Base-by-base conservation (phyloP, 2,329 filamentous ascomycete species). In the Dactylonectria estremocensis region DNA sequence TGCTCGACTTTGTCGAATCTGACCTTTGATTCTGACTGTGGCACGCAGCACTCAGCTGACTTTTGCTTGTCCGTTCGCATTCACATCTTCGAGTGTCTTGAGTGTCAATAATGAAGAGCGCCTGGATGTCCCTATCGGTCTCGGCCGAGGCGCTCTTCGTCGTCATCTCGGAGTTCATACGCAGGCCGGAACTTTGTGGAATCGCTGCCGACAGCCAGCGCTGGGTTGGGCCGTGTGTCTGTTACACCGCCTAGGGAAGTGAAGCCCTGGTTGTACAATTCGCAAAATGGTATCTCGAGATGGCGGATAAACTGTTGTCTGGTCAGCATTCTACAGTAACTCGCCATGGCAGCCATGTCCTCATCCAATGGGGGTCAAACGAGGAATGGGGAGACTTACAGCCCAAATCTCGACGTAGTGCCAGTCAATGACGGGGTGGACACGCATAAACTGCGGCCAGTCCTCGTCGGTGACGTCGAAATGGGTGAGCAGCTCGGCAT, bases 381-480 rank as follows among this genome's bases (percentile, higher is more conserved):
- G 49, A 31, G 35, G 16, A 13, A 9, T 5, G 28, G 52, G n/a
- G 35, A n/a, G 49, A 86, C 93, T 85, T 77, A 97, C 95, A 18
- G 91, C 90, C 96, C 96, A 98, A 61, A 98, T 95, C 80, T 98
- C 95, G 11, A 90, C 78, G 67, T 70, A 97, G 80, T 96, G 94
- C 96, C 96, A 99, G 81, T 99, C 96, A 77, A 99, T 95, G 10
- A 99, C 93, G 0, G 96, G 95, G 81, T 99, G 95, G 67, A 98
- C 87, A 66, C 96, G 90, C 91, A 98, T 95, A 77, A 98, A 97
- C 49, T 87, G 84, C 40, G 96, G 96, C 96, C 96, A 99, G 2
- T 92, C 95, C 40, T 88, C 85, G 81, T 98, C 96, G 5, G 96
- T 99, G 57, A 87, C 88, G 78, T 97, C 93, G 78, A 98, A 98